Conservation (phyloP, 139 green algal species). For the Tetradesmus lagerheimii region DNA sequence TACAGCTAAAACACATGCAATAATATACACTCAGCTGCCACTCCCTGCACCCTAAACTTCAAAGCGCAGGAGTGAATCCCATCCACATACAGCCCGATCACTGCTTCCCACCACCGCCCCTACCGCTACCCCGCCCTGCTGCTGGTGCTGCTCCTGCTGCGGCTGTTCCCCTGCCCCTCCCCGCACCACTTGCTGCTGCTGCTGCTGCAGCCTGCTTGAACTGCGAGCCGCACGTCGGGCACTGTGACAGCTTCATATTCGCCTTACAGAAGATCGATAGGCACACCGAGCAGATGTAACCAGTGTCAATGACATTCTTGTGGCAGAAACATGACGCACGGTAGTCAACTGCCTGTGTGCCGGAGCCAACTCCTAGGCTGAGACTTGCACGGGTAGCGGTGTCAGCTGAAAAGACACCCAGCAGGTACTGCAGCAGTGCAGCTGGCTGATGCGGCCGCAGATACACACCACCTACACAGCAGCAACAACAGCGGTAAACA, state of each 20-base stretch:
- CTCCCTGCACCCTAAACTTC: too few species aligned
- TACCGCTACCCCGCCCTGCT: neutral
- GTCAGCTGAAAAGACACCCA: slow-evolving; percentile 59
- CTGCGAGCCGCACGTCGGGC: slow-evolving; percentile 43
- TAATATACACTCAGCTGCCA: too few species aligned
- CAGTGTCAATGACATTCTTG: slow-evolving; percentile 77
- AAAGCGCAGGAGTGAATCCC: too few species aligned
- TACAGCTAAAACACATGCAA: too few species aligned
- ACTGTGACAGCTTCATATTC: slow-evolving; percentile 43
- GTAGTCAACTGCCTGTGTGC: slow-evolving; percentile 79
- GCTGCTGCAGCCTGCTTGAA: slow-evolving; percentile 23
- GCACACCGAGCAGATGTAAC: slow-evolving; percentile 90
- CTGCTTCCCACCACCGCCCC: neutral
- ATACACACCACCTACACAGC: slow-evolving; percentile 72
- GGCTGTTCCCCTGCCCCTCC: neutral
- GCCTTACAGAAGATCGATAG: slow-evolving; percentile 88
- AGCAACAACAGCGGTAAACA: neutral
- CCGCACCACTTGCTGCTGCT: neutral
- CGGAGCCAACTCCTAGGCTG: slow-evolving; percentile 26
- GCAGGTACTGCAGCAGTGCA: slow-evolving; percentile 70
- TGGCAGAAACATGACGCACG: slow-evolving; percentile 89
- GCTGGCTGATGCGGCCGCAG: slow-evolving; percentile 33
- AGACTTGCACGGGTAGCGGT: slow-evolving; percentile 62
- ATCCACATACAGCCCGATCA: too few species aligned
- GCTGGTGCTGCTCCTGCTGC: slow-evolving; percentile 8